Conservation (phyloP, 1,284 basidiomycete genomes). For the Malassezia brasiliensis region DNA sequence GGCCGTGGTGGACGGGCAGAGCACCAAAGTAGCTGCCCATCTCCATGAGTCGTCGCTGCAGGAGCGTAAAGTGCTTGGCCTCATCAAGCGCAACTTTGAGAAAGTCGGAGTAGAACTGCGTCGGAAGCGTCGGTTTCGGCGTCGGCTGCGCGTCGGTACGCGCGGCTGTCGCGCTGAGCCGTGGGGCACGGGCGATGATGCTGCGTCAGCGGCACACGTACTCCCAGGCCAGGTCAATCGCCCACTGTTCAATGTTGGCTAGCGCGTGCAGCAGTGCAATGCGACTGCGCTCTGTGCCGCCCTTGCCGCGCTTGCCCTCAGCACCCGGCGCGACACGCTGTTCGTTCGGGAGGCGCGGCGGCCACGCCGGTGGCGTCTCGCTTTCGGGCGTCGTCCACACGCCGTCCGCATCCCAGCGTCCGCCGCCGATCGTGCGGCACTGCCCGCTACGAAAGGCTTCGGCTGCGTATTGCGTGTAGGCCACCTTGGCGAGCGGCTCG, state of each 20-base stretch:
- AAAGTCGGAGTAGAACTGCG: slow-evolving; percentile 47
- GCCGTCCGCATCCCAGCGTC: slow-evolving; percentile 19
- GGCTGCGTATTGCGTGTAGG: slow-evolving; percentile 62
- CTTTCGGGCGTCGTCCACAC: slow-evolving; percentile 23
- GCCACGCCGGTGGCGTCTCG: slow-evolving; percentile 58
- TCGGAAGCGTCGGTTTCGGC: slow-evolving; percentile 25
- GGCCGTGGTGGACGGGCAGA: slow-evolving; percentile 49
- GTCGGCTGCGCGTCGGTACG: neutral
- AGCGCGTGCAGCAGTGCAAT: slow-evolving; percentile 70
- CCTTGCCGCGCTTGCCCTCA: slow-evolving; percentile 56
- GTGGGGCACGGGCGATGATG: slow-evolving; percentile 60
- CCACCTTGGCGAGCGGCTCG: slow-evolving; percentile 62
- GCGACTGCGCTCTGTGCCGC: slow-evolving; percentile 57
- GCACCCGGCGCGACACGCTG: slow-evolving; percentile 60
- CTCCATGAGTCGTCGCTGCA: slow-evolving; percentile 52
- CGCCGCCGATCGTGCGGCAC: slow-evolving; percentile 57
- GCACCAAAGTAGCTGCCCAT: slow-evolving; percentile 66
- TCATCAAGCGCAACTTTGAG: slow-evolving; percentile 64
- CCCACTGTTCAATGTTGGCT: slow-evolving; percentile 86
- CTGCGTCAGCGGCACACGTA: slow-evolving; percentile 39
- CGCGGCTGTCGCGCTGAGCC: slow-evolving; percentile 25
- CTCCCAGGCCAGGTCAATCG: slow-evolving; percentile 51
- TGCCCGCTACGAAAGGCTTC: slow-evolving; percentile 62
- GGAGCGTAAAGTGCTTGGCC: slow-evolving; percentile 56
- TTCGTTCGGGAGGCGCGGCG: slow-evolving; percentile 53